A percentile compares a stretch with the other conserved stretches of the same genome.
Evolutionary conservation across 495 filamentous ascomycete species (phyloP).

Genomic region (Neurospora sp.): DNA sequence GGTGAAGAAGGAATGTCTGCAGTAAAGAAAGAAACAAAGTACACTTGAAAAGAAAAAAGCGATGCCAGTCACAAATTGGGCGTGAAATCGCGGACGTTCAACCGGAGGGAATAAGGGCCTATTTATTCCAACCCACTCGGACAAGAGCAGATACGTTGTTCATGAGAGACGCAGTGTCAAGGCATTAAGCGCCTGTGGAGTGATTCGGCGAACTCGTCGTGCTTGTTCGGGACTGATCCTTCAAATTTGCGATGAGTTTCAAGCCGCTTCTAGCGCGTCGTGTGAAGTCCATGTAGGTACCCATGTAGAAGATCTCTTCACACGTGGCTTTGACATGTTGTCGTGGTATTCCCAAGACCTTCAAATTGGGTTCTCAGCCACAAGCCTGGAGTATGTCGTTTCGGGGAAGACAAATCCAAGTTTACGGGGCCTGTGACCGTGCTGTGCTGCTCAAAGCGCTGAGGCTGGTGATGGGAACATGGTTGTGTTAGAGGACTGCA

Average conservation of each 20-base stretch:
- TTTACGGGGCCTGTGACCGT: neutral
- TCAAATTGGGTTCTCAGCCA: neutral
- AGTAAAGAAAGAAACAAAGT: slow-evolving; percentile 8
- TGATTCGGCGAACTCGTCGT: neutral
- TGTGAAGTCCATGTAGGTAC: neutral
- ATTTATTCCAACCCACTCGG: slow-evolving; percentile 1
- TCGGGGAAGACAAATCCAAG: neutral
- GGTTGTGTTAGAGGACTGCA: neutral
- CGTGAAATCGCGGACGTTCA: slow-evolving; percentile 6
- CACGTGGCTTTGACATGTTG: neutral
- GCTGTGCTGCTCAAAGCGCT: neutral
- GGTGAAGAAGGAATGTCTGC: neutral
- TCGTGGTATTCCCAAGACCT: neutral
- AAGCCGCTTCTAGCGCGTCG: neutral
- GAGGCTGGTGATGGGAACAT: neutral
- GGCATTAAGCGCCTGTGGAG: neutral
- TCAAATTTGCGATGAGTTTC: neutral
- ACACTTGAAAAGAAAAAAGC: slow-evolving; percentile 2
- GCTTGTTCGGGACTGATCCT: neutral
- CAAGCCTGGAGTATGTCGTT: neutral
- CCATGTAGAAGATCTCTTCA: neutral
- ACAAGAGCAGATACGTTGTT: neutral
- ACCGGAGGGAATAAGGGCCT: neutral
- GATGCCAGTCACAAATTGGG: neutral
- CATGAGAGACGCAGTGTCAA: neutral